A percentile compares a stretch with the other conserved stretches of the same genome.
Evolutionary conservation across 495 filamentous ascomycete genomes (phyloP).

Genomic region (Cairneyella variabilis): DNA sequence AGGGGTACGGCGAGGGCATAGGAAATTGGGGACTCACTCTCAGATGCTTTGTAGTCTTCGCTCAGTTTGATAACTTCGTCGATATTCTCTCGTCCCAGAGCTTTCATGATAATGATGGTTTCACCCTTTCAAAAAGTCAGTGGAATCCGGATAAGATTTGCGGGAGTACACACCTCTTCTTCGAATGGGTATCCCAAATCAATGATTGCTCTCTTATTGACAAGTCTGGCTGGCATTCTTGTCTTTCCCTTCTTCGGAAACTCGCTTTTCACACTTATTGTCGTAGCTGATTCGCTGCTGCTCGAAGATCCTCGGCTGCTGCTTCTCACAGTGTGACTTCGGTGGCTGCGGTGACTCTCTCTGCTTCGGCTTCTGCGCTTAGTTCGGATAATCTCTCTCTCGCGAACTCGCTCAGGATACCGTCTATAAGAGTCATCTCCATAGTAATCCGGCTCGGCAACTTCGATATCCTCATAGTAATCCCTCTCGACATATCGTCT

Average conservation of each 20-base stretch:
- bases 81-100: conserved; percentile 83
- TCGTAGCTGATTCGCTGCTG: conserved; percentile 27
- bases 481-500: conserved; percentile 46
- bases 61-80: conserved; percentile 81
- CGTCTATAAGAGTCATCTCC: conserved; percentile 64
- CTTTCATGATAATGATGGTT: conserved; percentile 71
- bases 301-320: conserved; percentile 38
- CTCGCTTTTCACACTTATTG: conserved; percentile 41
- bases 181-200: conserved; percentile 82
- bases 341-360: conserved; percentile 30
- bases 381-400: conserved; percentile 43
- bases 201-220: conserved; percentile 71
- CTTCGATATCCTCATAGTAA: conserved; percentile 61
- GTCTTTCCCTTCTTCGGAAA: conserved; percentile 87
- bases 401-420: conserved; percentile 51
- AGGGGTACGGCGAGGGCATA: background rate
- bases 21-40: conserved; percentile 28
- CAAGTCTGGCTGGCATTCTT: conserved; percentile 71
- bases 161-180: conserved; percentile 61
- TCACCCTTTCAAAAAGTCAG: conserved; percentile 53
- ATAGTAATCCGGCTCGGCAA: conserved; percentile 62
- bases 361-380: conserved; percentile 34
- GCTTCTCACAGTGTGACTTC: conserved; percentile 39
- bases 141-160: background rate
- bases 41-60: conserved; percentile 57